These are phyloP conservation scores for Acorus calamus DNA, from an alignment of 106 monocot species.

Conservation along the genomic window DNA sequence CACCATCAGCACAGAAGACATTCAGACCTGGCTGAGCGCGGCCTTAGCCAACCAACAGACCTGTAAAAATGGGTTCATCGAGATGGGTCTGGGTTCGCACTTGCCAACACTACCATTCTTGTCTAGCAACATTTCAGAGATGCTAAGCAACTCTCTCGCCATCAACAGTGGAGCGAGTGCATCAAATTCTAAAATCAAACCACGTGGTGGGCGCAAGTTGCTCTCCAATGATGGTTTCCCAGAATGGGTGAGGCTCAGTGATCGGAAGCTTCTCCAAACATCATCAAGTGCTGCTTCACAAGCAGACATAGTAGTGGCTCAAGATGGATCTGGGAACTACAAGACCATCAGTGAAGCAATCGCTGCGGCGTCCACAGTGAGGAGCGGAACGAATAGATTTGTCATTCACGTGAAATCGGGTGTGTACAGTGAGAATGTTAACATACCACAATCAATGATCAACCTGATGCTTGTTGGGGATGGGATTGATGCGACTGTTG, in stretches of 20 bases:
- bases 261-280: constrained; percentile 8
- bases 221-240: constrained; percentile 9
- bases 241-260: constrained; percentile 2
- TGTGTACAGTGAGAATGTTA: background rate
- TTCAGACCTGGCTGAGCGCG: constrained; percentile 25
- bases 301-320: constrained; percentile 15
- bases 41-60: constrained; percentile 18
- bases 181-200: no score
- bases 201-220: background rate
- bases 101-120: background rate
- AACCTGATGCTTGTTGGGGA: background rate
- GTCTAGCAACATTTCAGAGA: constrained; percentile 12
- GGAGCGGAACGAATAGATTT: background rate
- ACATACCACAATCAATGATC: background rate
- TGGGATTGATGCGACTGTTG: background rate
- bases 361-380: background rate
- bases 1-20: background rate
- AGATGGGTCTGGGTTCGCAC: constrained; percentile 1
- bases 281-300: background rate
- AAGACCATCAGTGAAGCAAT: constrained; percentile 23
- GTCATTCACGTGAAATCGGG: constrained; percentile 1
- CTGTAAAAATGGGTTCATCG: constrained; percentile 12
- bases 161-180: constrained; percentile 2
- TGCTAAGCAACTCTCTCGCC: constrained; percentile 20
- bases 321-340: constrained; percentile 22